phyloP scores from a whole-genome alignment of 1,284 basidiomycete species.

The Ceratobasidium papillatum region DNA sequence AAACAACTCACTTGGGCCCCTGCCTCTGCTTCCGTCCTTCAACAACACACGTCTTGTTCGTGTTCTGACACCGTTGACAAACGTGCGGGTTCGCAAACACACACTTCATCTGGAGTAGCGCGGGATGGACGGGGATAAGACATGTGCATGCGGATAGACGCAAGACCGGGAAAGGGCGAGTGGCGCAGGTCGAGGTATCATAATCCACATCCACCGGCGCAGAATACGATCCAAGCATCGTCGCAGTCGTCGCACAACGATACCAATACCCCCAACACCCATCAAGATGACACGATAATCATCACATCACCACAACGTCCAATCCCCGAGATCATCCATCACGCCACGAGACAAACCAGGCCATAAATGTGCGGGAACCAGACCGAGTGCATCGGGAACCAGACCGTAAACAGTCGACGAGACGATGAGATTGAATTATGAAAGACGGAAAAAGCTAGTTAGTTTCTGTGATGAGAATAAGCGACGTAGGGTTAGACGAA shows the following conservation, averaged over 20 bases:
- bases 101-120: slow-evolving; percentile 73
- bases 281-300: background rate
- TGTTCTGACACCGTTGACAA: slow-evolving; percentile 53
- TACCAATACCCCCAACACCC: too few relatives aligned
- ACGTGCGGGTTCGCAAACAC: slow-evolving; percentile 75
- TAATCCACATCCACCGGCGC: background rate
- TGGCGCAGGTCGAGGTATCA: background rate
- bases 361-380: background rate
- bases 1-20: slow-evolving; percentile 73
- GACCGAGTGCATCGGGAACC: background rate
- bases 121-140: background rate
- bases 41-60: slow-evolving; percentile 73
- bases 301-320: background rate
- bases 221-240: background rate
- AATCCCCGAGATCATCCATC: background rate
- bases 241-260: background rate
- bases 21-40: slow-evolving; percentile 79
- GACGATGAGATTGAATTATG: background rate
- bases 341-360: background rate
- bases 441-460: slow-evolving; percentile 9
- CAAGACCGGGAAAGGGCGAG: background rate
- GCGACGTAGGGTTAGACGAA: slow-evolving; percentile 65
- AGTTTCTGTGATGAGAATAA: slow-evolving; percentile 58
- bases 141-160: background rate
- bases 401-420: background rate